phyloP scores from a whole-genome alignment of 2,329 filamentous ascomycete species.

The Neofusicoccum ribis region DNA sequence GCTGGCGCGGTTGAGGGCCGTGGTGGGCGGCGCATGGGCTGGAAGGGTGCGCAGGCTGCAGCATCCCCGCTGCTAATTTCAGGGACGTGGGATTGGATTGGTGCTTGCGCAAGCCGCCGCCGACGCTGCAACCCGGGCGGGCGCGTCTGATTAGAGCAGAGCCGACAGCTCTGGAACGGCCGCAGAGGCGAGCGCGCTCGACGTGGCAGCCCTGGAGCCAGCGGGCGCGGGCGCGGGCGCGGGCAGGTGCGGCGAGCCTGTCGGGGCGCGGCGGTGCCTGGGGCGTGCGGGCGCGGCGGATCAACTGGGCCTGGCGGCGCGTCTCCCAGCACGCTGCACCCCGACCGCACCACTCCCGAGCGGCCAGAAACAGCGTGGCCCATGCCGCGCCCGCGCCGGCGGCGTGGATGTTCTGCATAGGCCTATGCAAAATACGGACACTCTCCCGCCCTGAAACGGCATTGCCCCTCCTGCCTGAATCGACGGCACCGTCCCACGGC shows the following conservation, averaged over 20 bases:
- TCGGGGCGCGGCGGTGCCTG: background rate
- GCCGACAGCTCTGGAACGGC: conserved; percentile 4
- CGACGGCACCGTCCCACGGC: background rate
- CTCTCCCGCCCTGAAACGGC: conserved; percentile 14
- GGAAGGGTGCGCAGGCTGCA: conserved; percentile 9
- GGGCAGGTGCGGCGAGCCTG: background rate
- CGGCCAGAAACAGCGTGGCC: conserved; percentile 5
- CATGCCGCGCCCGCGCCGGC: conserved; percentile 2
- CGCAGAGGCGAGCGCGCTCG: background rate
- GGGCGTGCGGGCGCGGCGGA: background rate
- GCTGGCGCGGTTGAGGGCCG: background rate
- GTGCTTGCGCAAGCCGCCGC: background rate
- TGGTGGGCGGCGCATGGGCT: background rate
- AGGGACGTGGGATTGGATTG: conserved; percentile 3
- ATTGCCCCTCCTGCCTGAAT: conserved; percentile 14
- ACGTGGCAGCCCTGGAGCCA: conserved; percentile 8
- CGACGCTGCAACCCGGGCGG: background rate
- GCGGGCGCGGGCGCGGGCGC: background rate
- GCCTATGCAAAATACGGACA: conserved; percentile 4
- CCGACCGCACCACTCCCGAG: background rate
- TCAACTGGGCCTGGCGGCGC: background rate
- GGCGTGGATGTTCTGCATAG: conserved; percentile 11
- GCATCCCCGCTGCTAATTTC: conserved; percentile 16
- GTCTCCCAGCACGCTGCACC: background rate
- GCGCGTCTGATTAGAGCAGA: background rate